These are phyloP conservation scores for Heterobasidion irregulare DNA, from an alignment of 1,284 basidiomycete species.

Conservation along the genomic window DNA sequence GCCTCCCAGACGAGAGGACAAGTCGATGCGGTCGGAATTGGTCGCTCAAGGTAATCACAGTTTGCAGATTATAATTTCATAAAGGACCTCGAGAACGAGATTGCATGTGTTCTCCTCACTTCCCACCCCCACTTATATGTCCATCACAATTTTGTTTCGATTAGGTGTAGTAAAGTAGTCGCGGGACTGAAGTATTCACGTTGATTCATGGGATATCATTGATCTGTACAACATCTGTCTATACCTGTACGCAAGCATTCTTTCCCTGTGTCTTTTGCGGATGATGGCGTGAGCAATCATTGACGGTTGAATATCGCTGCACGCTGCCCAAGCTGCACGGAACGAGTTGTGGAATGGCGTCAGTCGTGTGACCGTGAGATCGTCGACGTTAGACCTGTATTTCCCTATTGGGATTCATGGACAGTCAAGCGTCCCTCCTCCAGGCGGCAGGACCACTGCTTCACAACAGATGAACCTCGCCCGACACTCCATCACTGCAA, in stretches of 20 bases:
- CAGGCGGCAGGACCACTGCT: background rate
- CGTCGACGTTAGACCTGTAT: background rate
- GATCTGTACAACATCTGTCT: background rate
- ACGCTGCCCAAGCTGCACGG: too few species aligned
- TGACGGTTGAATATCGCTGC: too few species aligned
- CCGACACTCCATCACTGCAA: conserved; percentile 78
- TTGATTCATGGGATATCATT: background rate
- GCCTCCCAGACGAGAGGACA: conserved; percentile 10
- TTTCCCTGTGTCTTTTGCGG: background rate
- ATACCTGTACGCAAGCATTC: background rate
- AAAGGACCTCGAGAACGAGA: background rate
- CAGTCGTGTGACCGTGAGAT: background rate
- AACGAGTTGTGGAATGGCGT: background rate
- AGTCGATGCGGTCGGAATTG: conserved; percentile 12
- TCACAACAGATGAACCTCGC: conserved; percentile 76
- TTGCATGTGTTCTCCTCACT: background rate
- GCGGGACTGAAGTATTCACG: background rate
- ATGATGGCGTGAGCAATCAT: too few species aligned
- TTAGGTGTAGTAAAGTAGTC: background rate
- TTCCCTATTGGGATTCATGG: background rate
- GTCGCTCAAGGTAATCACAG: conserved; percentile 8
- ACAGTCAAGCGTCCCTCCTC: background rate
- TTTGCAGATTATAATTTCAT: background rate
- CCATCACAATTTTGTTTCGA: background rate
- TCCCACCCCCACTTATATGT: background rate